These are phyloP conservation scores for Nidularia sp. DNA, from an alignment of 768 basidiomycete species.

Conservation along the genomic window DNA sequence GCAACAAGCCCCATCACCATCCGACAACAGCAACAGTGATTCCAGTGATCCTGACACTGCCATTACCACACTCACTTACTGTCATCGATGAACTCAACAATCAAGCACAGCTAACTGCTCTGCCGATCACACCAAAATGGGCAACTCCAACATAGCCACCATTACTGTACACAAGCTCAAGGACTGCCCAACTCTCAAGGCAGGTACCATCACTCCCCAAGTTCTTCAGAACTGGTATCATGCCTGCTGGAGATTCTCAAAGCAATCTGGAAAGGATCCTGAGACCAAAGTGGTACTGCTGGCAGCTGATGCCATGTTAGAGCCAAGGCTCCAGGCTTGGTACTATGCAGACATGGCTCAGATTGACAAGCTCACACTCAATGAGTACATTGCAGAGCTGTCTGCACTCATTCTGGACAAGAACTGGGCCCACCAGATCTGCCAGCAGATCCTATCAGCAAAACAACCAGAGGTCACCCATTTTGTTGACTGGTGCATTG, in stretches of 20 bases:
- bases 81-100: no score
- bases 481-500: conserved; percentile 13
- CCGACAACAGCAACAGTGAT: no score
- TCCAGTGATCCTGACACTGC: no score
- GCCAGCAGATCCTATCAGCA: no score
- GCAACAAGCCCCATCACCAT: no score
- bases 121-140: no score
- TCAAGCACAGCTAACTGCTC: no score
- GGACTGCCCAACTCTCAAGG: background rate
- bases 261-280: background rate
- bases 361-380: background rate
- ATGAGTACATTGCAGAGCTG: no score
- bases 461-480: background rate
- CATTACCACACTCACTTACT: no score
- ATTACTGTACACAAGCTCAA: background rate
- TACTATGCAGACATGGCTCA: background rate
- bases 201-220: background rate
- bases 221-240: background rate
- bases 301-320: background rate
- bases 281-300: background rate
- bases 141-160: no score
- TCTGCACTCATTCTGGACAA: no score
- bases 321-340: background rate
- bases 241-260: background rate
- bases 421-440: no score